phyloP scores from a whole-genome alignment of 2,329 filamentous ascomycete species.

The Sporothrix variecibatus region DNA sequence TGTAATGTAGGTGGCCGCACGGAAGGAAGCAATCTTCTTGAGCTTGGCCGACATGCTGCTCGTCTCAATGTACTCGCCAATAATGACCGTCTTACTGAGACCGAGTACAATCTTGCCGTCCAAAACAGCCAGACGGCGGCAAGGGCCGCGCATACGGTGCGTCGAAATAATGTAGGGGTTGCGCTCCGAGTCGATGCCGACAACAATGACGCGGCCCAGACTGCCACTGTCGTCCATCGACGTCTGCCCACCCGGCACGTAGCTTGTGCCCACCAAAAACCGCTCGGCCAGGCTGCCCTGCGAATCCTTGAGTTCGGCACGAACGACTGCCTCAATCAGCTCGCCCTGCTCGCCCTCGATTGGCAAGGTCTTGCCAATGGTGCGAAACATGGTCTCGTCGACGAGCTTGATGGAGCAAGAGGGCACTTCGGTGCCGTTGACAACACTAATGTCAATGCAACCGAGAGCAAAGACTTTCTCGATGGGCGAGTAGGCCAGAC shows the following conservation, averaged over 20 bases:
- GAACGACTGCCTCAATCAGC: constrained; percentile 80
- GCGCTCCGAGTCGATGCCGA: constrained; percentile 77
- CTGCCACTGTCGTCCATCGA: constrained; percentile 48
- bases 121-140: constrained; percentile 74
- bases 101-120: constrained; percentile 79
- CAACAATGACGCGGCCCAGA: constrained; percentile 78
- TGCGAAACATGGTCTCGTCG: constrained; percentile 84
- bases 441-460: constrained; percentile 74
- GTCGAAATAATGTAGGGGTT: constrained; percentile 72
- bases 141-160: constrained; percentile 73
- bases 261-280: constrained; percentile 90
- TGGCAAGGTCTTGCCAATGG: constrained; percentile 68
- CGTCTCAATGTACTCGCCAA: constrained; percentile 58
- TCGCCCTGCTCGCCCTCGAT: constrained; percentile 60
- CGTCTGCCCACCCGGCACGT: constrained; percentile 59
- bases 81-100: constrained; percentile 80
- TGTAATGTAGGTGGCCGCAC: constrained; percentile 80
- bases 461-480: constrained; percentile 85
- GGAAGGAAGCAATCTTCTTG: constrained; percentile 72
- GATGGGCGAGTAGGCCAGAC: constrained; percentile 79
- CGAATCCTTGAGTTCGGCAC: constrained; percentile 67
- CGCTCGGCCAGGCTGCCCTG: constrained; percentile 65
- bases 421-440: constrained; percentile 71
- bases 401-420: constrained; percentile 83
- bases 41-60: constrained; percentile 60